Base-by-base conservation (phyloP, 2,329 filamentous ascomycete species). In the Helicocarpus griseus region DNA sequence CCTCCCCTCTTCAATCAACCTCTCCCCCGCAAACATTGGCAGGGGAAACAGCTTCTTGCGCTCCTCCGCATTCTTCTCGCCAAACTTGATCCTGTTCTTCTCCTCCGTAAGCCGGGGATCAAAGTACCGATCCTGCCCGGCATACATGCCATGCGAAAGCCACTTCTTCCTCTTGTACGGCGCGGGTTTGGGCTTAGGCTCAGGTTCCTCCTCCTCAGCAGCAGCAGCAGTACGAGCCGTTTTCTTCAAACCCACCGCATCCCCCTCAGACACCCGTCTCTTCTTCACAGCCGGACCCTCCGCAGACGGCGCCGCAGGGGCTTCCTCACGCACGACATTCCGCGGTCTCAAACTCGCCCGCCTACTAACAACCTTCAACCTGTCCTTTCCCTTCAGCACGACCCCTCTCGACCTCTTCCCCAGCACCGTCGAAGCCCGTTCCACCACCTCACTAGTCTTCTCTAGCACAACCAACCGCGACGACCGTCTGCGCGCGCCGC, bases 91-190 rank as follows among this genome's bases (percentile, higher is more conserved):
- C 11, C 41, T 4, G 54, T 70, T 76, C 54, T 72, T 71, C 54
- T 70, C 73, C 58, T 77, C 76, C 46, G 73, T 73, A 11, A 75
- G 65, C 48, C 73, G 70, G 48, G 72, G 64, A 50, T 76, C 69
- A 36, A 72, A 69, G 19, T 68, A 63, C 4, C 69, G 70, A 28
- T 83, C 76, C 66, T 96, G 91, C 26, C 93, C 93, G 0, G 88
- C 84, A 63, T 94, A 97, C 13, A 97, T 75, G 8, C 91, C 93
- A 65, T 89, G 87, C 49, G 77, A 75, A 50, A 94, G 74, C 79
- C 87, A 97, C 58, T 82, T 83, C 73, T 95, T 95, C 48, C 75
- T 70, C 66, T 59, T 77, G 60, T 55, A 64, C 26, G 49, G 63
- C 48, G 57, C 53, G 35, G 58, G 43, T 45, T 60, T 58, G 4